These are phyloP conservation scores for Phycomyces nitens DNA, from an alignment of 192 early-diverging fungal genomes.

Conservation along the genomic window DNA sequence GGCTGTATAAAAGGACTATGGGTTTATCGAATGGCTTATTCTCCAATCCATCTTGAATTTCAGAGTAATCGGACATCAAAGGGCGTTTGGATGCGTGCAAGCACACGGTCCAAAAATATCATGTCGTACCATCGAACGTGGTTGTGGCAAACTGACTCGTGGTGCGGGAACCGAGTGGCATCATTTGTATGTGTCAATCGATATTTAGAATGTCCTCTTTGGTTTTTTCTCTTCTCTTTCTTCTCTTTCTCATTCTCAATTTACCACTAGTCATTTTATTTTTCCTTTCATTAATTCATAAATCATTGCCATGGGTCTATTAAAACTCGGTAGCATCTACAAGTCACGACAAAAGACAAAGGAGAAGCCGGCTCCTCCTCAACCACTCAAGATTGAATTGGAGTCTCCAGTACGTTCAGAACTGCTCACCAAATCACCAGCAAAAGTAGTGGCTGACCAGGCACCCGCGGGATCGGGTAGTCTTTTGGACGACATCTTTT, in stretches of 20 bases:
- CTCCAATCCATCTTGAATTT: too few relatives aligned
- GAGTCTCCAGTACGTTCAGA: neutral
- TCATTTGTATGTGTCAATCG: neutral
- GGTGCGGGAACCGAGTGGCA: neutral
- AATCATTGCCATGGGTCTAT: slow-evolving; percentile 9
- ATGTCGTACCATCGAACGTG: too few relatives aligned
- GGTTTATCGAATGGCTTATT: too few relatives aligned
- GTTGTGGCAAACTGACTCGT: too few relatives aligned
- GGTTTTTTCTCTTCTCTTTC: too few relatives aligned
- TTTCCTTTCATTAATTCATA: neutral
- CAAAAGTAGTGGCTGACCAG: neutral
- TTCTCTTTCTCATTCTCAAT: slow-evolving; percentile 4
- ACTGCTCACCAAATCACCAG: neutral
- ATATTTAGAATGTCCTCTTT: too few relatives aligned
- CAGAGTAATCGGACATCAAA: too few relatives aligned
- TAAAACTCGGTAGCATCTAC: slow-evolving; percentile 18
- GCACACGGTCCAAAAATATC: too few relatives aligned
- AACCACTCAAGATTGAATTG: slow-evolving; percentile 5
- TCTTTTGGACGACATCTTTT: slow-evolving; percentile 29
- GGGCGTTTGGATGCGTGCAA: too few relatives aligned
- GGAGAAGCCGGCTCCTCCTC: neutral
- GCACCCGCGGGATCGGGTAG: slow-evolving; percentile 13
- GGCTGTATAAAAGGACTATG: too few relatives aligned
- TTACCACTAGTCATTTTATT: neutral
- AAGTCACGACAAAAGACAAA: slow-evolving; percentile 11